A percentile compares a stretch with the other conserved stretches of the same genome.
Conservation (phyloP, 306 rosid genomes). For the Fragaria iinumae region DNA sequence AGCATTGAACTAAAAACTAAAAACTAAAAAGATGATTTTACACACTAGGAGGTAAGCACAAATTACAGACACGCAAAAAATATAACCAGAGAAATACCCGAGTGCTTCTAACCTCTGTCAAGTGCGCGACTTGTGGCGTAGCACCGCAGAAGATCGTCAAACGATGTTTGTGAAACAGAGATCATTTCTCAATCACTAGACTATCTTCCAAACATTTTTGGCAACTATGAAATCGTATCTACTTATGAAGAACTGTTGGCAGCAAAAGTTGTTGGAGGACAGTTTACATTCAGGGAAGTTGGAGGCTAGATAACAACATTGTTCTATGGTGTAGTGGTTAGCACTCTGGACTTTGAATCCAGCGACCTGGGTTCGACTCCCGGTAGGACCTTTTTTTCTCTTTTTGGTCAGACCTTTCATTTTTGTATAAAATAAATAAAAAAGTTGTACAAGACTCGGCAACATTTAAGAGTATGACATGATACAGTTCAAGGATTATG, state of each 20-base stretch:
- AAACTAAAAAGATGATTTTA: not conserved
- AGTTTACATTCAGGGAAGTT: not conserved
- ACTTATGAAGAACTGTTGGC: not conserved
- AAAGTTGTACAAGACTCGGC: not conserved
- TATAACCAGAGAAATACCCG: not conserved
- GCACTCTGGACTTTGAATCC: conserved; percentile 11
- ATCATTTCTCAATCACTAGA: conserved; percentile 25
- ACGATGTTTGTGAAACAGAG: conserved; percentile 62
- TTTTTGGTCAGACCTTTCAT: not conserved
- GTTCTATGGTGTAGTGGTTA: conserved; percentile 12
- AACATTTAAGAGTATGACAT: not conserved
- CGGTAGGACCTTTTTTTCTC: not conserved
- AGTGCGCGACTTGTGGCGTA: conserved; percentile 57
- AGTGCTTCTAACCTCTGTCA: conserved; percentile 61
- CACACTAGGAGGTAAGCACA: not conserved
- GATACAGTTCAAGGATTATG: not conserved
- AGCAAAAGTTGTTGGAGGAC: not conserved
- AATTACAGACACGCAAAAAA: too few relatives aligned
- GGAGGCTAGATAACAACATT: not conserved
- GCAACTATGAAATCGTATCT: not conserved
- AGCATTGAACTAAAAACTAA: not conserved
- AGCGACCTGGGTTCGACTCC: conserved; percentile 6
- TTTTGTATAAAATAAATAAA: too few relatives aligned
- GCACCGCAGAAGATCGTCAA: conserved; percentile 69
- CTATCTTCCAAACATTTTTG: not conserved